Base-by-base conservation (phyloP, 2,329 filamentous ascomycete species). In the Geosmithia putterillii region DNA sequence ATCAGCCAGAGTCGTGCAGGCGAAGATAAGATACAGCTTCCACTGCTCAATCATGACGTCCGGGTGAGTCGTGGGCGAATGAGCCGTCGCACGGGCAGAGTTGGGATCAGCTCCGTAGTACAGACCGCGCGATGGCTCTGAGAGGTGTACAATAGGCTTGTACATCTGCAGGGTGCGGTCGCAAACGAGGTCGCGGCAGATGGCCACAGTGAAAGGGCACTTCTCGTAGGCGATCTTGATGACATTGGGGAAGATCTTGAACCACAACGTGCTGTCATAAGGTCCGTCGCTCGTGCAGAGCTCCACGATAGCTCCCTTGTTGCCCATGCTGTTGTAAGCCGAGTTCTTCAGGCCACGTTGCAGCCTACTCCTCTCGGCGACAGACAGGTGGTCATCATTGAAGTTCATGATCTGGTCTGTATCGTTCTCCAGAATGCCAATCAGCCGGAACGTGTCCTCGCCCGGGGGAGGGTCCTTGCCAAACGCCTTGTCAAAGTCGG, bases 21-120 rank as follows among this genome's bases (percentile, higher is more conserved):
- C 92, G 65, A 98, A 95, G 44, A 95, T 89, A 21, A 98, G 72
- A 59, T 96, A 96, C 2, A 96, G 69, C 62, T 95, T 96, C 90
- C 90, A 98, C 58, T 98, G 92, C 61, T 96, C 94, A 46, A 98
- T 79, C 45, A 95, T 72, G 19, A 94, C 79, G 53, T 94, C 88
- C 0, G 89, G 85, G 17, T 88, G 83, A 1, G 83, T 81, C 3
- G 79, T 82, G 46, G 74, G 79, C 46, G 73, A 75, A 56, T 78
- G 70, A 51, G 61, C 64, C 1, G 65, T 60, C 19, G 67, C 58
- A 19, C 73, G 67, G 22, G 66, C 70, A 54, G 72, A 80, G 22
- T 70, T 68, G 7, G 73, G 66, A 41, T 81, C 76, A 17, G 74
- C 67, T 43, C 79, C 79, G 49, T 83, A 76, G 14, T 83, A 76